These are phyloP conservation scores for Cyberlindnera lachancei DNA, from an alignment of 805 yeast species.

Conservation along the genomic window DNA sequence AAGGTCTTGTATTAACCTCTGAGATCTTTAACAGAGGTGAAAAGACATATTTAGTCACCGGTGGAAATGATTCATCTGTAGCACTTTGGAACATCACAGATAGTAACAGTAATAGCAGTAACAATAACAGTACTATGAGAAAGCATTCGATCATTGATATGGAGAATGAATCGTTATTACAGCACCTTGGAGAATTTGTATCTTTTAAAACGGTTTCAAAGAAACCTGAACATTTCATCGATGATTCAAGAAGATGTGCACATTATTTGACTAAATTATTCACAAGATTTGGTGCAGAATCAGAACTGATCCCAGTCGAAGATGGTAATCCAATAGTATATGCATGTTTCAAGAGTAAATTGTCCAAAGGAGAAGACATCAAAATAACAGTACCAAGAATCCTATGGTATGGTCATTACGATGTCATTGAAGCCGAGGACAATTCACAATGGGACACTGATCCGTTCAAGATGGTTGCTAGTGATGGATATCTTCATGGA, in stretches of 20 bases:
- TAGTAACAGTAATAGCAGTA: conserved; percentile 5
- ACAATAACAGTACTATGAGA: neutral
- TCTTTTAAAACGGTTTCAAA: conserved; percentile 74
- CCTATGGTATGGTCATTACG: conserved; percentile 94
- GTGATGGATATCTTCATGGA: conserved; percentile 81
- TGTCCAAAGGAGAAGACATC: conserved; percentile 4
- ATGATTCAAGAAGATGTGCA: conserved; percentile 84
- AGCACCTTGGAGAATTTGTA: conserved; percentile 53
- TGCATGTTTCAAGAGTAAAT: conserved; percentile 51
- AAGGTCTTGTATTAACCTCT: conserved; percentile 52
- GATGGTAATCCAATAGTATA: conserved; percentile 82
- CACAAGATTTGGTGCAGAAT: conserved; percentile 60
- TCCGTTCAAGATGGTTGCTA: conserved; percentile 70
- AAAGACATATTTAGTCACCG: conserved; percentile 48
- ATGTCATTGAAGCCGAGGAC: conserved; percentile 75
- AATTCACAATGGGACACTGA: conserved; percentile 63
- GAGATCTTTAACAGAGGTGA: conserved; percentile 35
- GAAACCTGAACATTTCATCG: conserved; percentile 56
- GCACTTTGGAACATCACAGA: conserved; percentile 59
- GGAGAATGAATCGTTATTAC: conserved; percentile 56
- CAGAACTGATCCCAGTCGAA: conserved; percentile 64
- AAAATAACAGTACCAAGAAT: conserved; percentile 46
- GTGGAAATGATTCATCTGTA: conserved; percentile 63
- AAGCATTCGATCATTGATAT: conserved; percentile 22
- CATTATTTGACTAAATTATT: conserved; percentile 57